A percentile compares a stretch with the other conserved stretches of the same genome.
phyloP scores from a whole-genome alignment of 805 yeast genomes.

The Yamadazyma nakazawae region DNA sequence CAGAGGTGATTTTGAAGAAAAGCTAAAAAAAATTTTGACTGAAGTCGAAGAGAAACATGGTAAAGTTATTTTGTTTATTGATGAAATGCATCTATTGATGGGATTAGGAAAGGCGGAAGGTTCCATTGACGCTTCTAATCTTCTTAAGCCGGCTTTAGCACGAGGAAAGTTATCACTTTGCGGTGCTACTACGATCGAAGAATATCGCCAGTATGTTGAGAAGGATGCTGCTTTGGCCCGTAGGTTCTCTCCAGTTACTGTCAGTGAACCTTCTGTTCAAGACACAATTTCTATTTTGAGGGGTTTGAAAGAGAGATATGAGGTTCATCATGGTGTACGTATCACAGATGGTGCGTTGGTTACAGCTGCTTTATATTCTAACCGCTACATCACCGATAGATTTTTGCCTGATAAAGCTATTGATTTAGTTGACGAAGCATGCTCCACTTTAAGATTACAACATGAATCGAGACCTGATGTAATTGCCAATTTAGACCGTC shows the following conservation, averaged over 20 bases:
- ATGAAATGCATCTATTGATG: slow-evolving; percentile 83
- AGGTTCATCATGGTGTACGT: slow-evolving; percentile 96
- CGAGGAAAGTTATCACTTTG: slow-evolving; percentile 90
- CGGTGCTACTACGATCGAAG: slow-evolving; percentile 95
- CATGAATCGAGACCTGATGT: slow-evolving; percentile 98
- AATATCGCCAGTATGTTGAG: slow-evolving; percentile 87
- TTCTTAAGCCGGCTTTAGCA: slow-evolving; percentile 90
- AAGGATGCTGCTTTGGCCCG: slow-evolving; percentile 95
- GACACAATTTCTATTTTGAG: slow-evolving; percentile 90
- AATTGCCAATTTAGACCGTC: slow-evolving; percentile 81
- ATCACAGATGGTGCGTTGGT: slow-evolving; percentile 90
- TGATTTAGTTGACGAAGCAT: slow-evolving; percentile 94
- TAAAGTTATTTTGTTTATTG: slow-evolving; percentile 76
- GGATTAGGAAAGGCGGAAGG: slow-evolving; percentile 95
- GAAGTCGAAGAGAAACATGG: slow-evolving; percentile 82
- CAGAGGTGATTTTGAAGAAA: slow-evolving; percentile 94
- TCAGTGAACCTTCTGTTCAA: slow-evolving; percentile 84
- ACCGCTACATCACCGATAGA: slow-evolving; percentile 87
- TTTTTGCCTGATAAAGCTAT: slow-evolving; percentile 95
- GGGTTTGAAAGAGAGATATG: slow-evolving; percentile 91
- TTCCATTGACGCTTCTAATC: slow-evolving; percentile 90
- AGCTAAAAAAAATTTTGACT: slow-evolving; percentile 73
- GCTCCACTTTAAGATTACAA: slow-evolving; percentile 89
- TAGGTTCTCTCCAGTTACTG: slow-evolving; percentile 83
- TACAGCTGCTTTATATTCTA: slow-evolving; percentile 86